Base-by-base conservation (phyloP, 495 filamentous ascomycete genomes). In the Lophiotrema nucula region DNA sequence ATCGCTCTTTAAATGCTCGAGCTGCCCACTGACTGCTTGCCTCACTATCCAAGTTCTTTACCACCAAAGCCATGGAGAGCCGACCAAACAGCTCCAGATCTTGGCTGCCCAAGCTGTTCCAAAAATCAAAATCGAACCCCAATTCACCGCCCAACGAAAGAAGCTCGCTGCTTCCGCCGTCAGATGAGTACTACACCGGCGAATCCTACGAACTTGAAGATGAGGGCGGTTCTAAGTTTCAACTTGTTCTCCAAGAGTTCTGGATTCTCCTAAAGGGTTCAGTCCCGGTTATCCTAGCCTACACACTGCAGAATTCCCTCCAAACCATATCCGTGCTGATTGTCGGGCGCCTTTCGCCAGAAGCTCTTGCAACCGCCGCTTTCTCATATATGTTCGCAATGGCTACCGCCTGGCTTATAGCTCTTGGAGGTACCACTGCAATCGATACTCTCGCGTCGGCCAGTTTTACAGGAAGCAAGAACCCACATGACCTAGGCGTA, bases 321-420 rank as follows among this genome's bases (percentile, higher is more conserved):
- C 91, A 96, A 70, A 95, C 91, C 0, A 69, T 88, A 18, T 93
- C 90, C 0, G 88, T 96, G 4, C 72, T 96, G 26, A 85, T 96
- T 15, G 89, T 90, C 18, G 92, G 92, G 19, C 83, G 89, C 10
- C 76, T 89, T 8, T 90, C 86, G 1, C 88, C 92, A 0, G 84
- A 92, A 69, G 83, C 89, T 18, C 76, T 97, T 8, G 87, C 91
- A 1, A 88, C 88, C 0, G 86, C 88, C 4, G 90, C 92, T 8
- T 96, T 96, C 71, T 87, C 87, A 0, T 89, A 92, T 73, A 92
- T 96, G 92, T 97, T 96, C 60, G 92, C 92, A 37, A 88, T 90
- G 86, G 83, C 88, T 11, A 92, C 89, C 1, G 92, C 81, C 1
- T 96, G 92, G 92, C 77, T 97, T 47, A 88, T 97, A 65, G 92